These are phyloP conservation scores for Cryptococcus sp. DNA, from an alignment of 1,284 basidiomycete species.

Conservation along the genomic window DNA sequence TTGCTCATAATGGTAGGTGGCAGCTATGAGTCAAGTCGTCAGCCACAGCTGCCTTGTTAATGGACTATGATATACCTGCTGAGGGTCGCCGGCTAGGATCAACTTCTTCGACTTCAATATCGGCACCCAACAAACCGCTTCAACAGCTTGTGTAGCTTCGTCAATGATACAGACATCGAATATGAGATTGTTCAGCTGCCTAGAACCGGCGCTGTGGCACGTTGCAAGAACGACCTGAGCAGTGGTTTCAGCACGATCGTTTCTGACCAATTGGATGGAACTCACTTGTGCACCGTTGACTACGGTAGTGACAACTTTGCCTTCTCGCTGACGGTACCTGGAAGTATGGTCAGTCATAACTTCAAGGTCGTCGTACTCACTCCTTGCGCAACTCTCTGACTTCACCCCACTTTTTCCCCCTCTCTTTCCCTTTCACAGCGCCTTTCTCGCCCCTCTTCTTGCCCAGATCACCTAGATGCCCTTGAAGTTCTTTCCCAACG, in stretches of 20 bases:
- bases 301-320: constrained; percentile 75
- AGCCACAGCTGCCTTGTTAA: not conserved
- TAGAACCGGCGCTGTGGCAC: constrained; percentile 84
- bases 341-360: constrained; percentile 1
- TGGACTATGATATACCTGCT: constrained; percentile 58
- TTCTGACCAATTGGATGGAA: not conserved
- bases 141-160: constrained; percentile 94
- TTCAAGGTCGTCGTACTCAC: constrained; percentile 54
- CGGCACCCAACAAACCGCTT: constrained; percentile 95
- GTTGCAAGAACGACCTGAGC: constrained; percentile 81
- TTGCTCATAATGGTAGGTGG: constrained; percentile 85
- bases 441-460: constrained; percentile 77
- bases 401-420: constrained; percentile 88
- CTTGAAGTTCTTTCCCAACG: constrained; percentile 78
- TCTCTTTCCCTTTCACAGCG: constrained; percentile 61
- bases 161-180: constrained; percentile 95
- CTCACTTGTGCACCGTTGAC: constrained; percentile 71
- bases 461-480: constrained; percentile 64
- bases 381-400: constrained; percentile 88
- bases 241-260: not conserved
- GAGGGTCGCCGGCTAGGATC: constrained; percentile 85
- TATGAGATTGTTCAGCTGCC: constrained; percentile 69
- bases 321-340: constrained; percentile 84
- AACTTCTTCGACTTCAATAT: constrained; percentile 82
- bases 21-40: constrained; percentile 54